Conservation (phyloP, 2,329 filamentous ascomycete genomes). For the Hirsutella thompsonii region DNA sequence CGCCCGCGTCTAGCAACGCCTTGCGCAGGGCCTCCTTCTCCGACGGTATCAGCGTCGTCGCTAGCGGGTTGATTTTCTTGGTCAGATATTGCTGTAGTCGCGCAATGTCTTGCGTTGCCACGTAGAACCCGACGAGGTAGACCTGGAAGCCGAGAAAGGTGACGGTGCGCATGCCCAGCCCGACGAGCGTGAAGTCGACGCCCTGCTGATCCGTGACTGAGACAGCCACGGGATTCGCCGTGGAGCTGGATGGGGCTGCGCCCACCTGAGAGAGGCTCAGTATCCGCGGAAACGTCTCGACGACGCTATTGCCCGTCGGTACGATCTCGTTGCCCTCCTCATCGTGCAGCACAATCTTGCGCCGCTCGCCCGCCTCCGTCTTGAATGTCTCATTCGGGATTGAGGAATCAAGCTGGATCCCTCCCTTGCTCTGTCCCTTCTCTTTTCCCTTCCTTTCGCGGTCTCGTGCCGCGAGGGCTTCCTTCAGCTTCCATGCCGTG, state of each 20-base stretch:
- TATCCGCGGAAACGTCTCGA: slow-evolving; percentile 65
- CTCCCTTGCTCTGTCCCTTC: slow-evolving; percentile 10
- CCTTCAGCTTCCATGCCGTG: slow-evolving; percentile 37
- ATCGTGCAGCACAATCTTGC: slow-evolving; percentile 50
- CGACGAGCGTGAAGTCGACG: slow-evolving; percentile 75
- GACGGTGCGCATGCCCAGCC: slow-evolving; percentile 77
- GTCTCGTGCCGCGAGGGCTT: slow-evolving; percentile 21
- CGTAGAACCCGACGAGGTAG: slow-evolving; percentile 87
- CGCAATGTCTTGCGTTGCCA: slow-evolving; percentile 71
- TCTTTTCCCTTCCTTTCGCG: slow-evolving; percentile 18
- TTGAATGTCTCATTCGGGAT: slow-evolving; percentile 32
- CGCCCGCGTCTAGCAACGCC: slow-evolving; percentile 54
- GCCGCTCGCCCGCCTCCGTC: slow-evolving; percentile 33
- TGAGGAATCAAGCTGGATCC: slow-evolving; percentile 26
- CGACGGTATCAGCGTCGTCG: slow-evolving; percentile 68
- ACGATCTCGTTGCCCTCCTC: slow-evolving; percentile 63
- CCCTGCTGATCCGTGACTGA: slow-evolving; percentile 26
- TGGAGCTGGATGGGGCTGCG: slow-evolving; percentile 8
- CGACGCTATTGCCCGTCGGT: slow-evolving; percentile 66
- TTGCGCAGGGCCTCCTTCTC: slow-evolving; percentile 66
- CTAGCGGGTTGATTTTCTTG: slow-evolving; percentile 60
- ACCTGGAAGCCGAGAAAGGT: slow-evolving; percentile 85
- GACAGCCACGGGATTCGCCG: slow-evolving; percentile 20
- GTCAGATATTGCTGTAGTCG: slow-evolving; percentile 68
- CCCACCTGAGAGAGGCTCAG: slow-evolving; percentile 44